These are phyloP conservation scores for Protomyces inouyei DNA, from an alignment of 1,139 yeast species.

Conservation along the genomic window DNA sequence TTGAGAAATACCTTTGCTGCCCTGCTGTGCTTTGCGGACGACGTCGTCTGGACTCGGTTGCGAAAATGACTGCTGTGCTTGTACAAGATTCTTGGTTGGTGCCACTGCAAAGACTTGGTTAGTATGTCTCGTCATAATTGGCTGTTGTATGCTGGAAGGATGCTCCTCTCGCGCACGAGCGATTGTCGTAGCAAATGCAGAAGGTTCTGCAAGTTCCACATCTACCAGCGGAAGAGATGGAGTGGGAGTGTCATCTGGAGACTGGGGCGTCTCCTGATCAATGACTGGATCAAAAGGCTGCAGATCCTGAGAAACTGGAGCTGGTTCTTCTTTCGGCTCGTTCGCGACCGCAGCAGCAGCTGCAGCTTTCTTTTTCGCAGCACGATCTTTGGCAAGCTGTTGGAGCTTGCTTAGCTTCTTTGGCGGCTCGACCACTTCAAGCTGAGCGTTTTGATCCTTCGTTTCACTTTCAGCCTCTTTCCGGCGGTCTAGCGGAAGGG, in stretches of 20 bases:
- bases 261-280: not conserved
- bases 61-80: constrained; percentile 47
- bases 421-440: constrained; percentile 24
- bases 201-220: constrained; percentile 41
- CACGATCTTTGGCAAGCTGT: constrained; percentile 48
- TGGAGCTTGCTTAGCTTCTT: constrained; percentile 45
- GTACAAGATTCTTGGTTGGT: constrained; percentile 45
- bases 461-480: not conserved
- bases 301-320: not conserved
- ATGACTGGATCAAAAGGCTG: not conserved
- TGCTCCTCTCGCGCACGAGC: constrained; percentile 11
- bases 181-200: constrained; percentile 31
- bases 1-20: constrained; percentile 10
- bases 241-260: not conserved
- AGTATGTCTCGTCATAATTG: constrained; percentile 9
- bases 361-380: constrained; percentile 32
- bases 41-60: constrained; percentile 82
- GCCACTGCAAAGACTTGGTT: constrained; percentile 35
- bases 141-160: not conserved
- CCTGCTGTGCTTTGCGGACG: constrained; percentile 40
- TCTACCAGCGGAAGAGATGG: not conserved
- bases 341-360: constrained; percentile 25
- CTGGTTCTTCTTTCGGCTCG: not conserved
- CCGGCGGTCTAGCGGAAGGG: not conserved
- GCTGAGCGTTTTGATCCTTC: not conserved